These are phyloP conservation scores for Tylopilus intermedius DNA, from an alignment of 768 basidiomycete genomes.

Conservation along the genomic window DNA sequence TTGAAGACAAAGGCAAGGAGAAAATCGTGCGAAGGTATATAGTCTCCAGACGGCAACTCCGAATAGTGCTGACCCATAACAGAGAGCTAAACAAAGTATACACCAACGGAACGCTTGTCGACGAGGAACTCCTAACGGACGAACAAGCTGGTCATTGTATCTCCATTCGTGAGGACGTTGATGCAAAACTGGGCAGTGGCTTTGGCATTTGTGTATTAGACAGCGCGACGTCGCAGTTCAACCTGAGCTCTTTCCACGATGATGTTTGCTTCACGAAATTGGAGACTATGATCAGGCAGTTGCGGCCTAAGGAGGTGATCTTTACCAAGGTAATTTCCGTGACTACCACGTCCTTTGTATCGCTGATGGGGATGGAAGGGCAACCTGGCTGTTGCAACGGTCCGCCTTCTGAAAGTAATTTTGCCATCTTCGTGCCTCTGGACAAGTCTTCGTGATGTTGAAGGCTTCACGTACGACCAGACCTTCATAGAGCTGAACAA, in stretches of 20 bases:
- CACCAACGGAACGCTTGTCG: constrained; percentile 93
- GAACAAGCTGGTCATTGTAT: constrained; percentile 96
- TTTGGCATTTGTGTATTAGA: constrained; percentile 93
- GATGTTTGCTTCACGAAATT: constrained; percentile 89
- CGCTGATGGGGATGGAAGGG: constrained; percentile 46
- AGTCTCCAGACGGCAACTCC: background rate
- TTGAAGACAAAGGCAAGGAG: constrained; percentile 55
- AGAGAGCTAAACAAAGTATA: constrained; percentile 93
- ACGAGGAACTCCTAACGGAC: constrained; percentile 80
- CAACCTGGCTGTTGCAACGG: constrained; percentile 78
- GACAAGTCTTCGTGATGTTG: constrained; percentile 78
- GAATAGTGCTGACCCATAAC: constrained; percentile 5
- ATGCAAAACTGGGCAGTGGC: constrained; percentile 37
- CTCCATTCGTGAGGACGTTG: constrained; percentile 64
- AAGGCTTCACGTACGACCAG: constrained; percentile 74
- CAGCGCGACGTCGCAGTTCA: constrained; percentile 93
- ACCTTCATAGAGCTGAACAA: constrained; percentile 63
- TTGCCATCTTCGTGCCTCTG: constrained; percentile 81
- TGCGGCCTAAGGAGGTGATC: constrained; percentile 87
- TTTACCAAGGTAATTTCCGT: constrained; percentile 66
- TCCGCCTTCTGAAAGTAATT: constrained; percentile 73
- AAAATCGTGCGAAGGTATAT: constrained; percentile 82
- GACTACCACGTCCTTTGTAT: background rate
- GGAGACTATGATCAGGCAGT: constrained; percentile 88
- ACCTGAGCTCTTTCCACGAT: constrained; percentile 83